Evolutionary conservation across 2,329 filamentous ascomycete genomes (phyloP).

Genomic region (Microdochium paspali): DNA sequence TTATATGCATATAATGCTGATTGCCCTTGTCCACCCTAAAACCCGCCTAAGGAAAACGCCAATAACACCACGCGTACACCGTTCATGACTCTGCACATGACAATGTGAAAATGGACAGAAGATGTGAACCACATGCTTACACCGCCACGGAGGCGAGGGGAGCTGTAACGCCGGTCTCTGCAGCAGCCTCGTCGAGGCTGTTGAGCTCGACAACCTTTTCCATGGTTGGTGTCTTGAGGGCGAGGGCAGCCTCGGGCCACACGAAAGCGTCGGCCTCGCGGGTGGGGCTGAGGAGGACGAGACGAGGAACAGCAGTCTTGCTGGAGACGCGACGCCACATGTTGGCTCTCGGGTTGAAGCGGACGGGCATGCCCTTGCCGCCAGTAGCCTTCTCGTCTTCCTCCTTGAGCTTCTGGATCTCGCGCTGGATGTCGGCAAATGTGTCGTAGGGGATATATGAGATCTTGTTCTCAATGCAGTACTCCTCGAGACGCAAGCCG

Average conservation of each 20-base stretch:
- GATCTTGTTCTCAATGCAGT: slow-evolving; percentile 54
- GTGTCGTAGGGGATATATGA: slow-evolving; percentile 54
- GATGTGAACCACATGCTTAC: background rate
- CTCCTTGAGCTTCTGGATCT: slow-evolving; percentile 46
- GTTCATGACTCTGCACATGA: no score
- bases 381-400: slow-evolving; percentile 53
- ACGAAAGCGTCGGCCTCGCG: slow-evolving; percentile 53
- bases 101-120: no score
- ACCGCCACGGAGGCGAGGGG: background rate
- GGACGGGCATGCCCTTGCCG: slow-evolving; percentile 46
- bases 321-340: slow-evolving; percentile 56
- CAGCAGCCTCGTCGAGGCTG: slow-evolving; percentile 3
- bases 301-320: slow-evolving; percentile 37
- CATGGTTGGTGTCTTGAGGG: slow-evolving; percentile 23
- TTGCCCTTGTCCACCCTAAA: no score
- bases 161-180: background rate
- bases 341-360: slow-evolving; percentile 60
- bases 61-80: no score
- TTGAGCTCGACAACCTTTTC: slow-evolving; percentile 6
- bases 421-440: slow-evolving; percentile 54
- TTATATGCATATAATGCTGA: no score
- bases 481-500: slow-evolving; percentile 56
- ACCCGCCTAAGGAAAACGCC: no score
- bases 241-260: slow-evolving; percentile 50
- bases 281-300: slow-evolving; percentile 26